Evolutionary conservation across 768 basidiomycete genomes (phyloP), one percentile per base, ranked within the genome.

Genomic region (Lactarius quietus): DNA sequence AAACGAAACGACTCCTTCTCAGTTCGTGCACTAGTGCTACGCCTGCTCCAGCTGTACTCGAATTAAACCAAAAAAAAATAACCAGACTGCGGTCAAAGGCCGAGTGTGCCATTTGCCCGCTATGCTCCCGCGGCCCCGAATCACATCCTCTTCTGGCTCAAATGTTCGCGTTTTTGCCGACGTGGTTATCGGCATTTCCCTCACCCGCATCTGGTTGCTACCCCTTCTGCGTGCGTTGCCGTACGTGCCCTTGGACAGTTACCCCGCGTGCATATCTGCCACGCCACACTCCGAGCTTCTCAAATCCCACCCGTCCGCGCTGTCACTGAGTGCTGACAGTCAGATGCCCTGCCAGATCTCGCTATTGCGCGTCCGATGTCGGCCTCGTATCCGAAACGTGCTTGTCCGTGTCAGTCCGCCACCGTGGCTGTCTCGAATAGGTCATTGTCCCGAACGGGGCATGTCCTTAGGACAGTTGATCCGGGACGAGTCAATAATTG

Each of bases 221-320:
- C 54, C 60, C 60, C 52, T 62, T 60, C 26, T 41, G 51, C 60
- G 56, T 61, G 15, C 58, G 35, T 62, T 66, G 61, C 65, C 65
- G 56, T 33, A 41, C 35, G 52, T 23, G 43, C 23, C n/a, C 39
- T 18, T 58, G 38, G 48, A 66, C 61, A 59, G 57, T 66, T 66
- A 66, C 65, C 65, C 65, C 65, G 61, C 65, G 53, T 58, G 26
- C 65, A 45, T 31, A 38, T 48, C 23, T 66, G 57, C 61, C 65
- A 59, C 65, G 61, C 65, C 26, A 62, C 61, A 62, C 60, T 45
- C 65, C 60, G 65, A 66, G 48, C 57, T 62, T 66, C 65, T 62
- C 65, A 43, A 62, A 62, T 61, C 60, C 36, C 61, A 62, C 29
- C 62, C 33, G n/a, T 62, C 56, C n/a, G 51, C 61, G 56, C 57